Evolutionary conservation across 1,284 basidiomycete species (phyloP), one percentile per base, ranked within the genome.

Genomic region (Jaminaea rosea): DNA sequence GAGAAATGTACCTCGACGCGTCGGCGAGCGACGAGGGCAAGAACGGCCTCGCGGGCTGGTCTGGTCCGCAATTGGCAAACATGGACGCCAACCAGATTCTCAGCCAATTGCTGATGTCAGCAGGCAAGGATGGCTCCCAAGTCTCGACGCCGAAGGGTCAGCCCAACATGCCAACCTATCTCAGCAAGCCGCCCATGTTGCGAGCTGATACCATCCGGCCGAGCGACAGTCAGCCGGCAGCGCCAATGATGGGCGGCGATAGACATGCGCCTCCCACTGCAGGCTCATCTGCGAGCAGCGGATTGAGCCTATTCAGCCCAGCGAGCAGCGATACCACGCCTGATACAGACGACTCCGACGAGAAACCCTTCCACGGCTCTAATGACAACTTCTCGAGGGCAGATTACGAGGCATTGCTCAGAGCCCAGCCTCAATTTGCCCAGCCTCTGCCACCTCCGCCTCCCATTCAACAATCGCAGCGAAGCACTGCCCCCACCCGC

Each of bases 261-360:
- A 62, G 27, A 52, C 55, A 24, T 56, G 54, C 11, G 54, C 54
- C 46, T 56, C 57, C 9, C 56, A 62, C 26, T 55, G 52, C 56
- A 56, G 26, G 28, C 27, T 36, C 24, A 11, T 31, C 31, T 11
- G 47, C 31, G 9, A 39, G 55, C 27, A 31, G 39, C 26, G 26
- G 26, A 6, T n/a, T 31, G 37, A 51, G 41, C 41, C 44, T 66
- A 23, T 63, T 66, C 45, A 66, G 63, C 49, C 62, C 62, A 1
- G 60, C 57, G 23, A 63, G 63, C 46, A 56, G 56, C 15, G 56
- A 58, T 42, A 62, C 60, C 17, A 63, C 58, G 19, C 39, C 39
- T 9, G 39, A 42, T 52, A 64, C 59, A 41, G 64, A 66, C 24
- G 63, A 66, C 42, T 62, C 64, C 29, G 63, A 66, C 36, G 63